phyloP scores from a whole-genome alignment of 163 green algal genomes.

The Scenedesmus sp. region DNA sequence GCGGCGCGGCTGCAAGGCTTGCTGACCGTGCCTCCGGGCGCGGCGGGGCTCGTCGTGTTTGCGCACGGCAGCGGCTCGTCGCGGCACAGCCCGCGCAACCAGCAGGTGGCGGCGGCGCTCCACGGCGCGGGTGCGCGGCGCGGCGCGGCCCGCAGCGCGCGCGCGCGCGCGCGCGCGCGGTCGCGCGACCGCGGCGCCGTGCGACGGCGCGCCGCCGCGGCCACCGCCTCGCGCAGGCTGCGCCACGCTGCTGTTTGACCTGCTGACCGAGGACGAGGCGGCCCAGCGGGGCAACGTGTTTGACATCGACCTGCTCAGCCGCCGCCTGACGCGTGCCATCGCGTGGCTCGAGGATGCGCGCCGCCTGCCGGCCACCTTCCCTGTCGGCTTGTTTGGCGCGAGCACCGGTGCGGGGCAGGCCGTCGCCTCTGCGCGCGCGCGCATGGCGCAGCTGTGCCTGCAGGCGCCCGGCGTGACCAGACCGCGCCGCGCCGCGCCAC shows the following conservation, averaged over 20 bases:
- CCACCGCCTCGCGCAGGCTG: neutral
- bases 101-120: constrained; percentile 31
- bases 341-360: constrained; percentile 7
- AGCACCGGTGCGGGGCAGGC: constrained; percentile 26
- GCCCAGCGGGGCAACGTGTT: constrained; percentile 30
- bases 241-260: constrained; percentile 45
- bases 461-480: no score
- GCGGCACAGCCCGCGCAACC: constrained; percentile 41
- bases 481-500: no score
- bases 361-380: constrained; percentile 10
- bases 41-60: constrained; percentile 36
- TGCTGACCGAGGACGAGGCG: constrained; percentile 29
- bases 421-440: no score
- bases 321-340: constrained; percentile 21
- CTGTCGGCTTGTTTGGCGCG: constrained; percentile 40
- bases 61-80: constrained; percentile 48
- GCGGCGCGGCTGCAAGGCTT: constrained; percentile 25
- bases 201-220: neutral
- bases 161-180: no score
- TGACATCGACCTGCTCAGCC: constrained; percentile 37
- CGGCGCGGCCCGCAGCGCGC: no score
- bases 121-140: constrained; percentile 22
- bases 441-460: no score
- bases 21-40: constrained; percentile 32
- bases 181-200: no score